Evolutionary conservation across 306 rosid genomes (phyloP), one percentile per base, ranked within the genome.

Genomic region (Aeschynomene evenia): DNA sequence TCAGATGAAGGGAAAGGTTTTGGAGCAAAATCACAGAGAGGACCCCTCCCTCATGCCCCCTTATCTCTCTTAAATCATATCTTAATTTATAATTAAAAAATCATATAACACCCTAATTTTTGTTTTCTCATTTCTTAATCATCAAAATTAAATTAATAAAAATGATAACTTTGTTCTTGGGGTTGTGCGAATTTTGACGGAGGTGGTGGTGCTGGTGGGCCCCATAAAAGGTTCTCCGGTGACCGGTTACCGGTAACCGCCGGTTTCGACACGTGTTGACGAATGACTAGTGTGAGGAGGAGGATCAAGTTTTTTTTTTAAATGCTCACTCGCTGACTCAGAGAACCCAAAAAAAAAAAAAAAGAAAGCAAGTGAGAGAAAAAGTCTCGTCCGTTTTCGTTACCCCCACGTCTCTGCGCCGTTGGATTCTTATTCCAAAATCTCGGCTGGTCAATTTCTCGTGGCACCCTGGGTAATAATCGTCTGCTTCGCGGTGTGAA

Each of bases 211-310:
- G 86, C 79, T 21, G 67, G 76, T 43, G 50, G 82, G 87, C 66
- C 16, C 88, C 80, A 9, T 18, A 2, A 54, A 63, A 68, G 64
- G 71, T 76, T 64, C 46, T 60, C 69, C 71, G 46, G 75, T 57
- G 29, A 79, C 87, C 71, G 84, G 75, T 2, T 0, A 75, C 85
- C 50, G 77, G 85, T 2, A 13, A 73, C 48, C 60, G 70, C 79
- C 77, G 79, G 75, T 73, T 2, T 0, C 2, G 72, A 72, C 88
- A 80, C 86, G 89, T 86, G 89, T 76, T 76, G 82, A 79, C 77
- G 9, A 66, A 75, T 78, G 68, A 70, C 77, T 12, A 66, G 75
- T 79, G 64, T 66, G 46, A 5, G 5, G 28, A 20, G 14, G 16
- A 66, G 59, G 20, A 68, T 61, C 46, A 7, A 34, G 11, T 61